Conservation (phyloP, 768 basidiomycete genomes). For the Pisolithus albus region DNA sequence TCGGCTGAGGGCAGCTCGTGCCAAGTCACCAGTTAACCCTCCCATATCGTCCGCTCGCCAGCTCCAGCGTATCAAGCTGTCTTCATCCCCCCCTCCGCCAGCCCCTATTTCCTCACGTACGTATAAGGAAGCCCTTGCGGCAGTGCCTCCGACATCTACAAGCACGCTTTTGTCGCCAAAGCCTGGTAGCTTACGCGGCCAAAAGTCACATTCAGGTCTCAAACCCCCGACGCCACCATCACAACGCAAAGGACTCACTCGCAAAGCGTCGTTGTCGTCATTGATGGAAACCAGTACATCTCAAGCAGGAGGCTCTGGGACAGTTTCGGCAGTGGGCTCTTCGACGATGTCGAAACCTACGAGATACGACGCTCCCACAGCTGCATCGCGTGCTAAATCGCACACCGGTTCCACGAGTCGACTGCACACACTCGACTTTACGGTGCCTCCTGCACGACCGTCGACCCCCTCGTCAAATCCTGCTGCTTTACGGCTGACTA, state of each 20-base stretch:
- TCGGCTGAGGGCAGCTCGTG: constrained; percentile 52
- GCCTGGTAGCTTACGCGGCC: constrained; percentile 69
- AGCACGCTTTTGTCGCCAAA: constrained; percentile 59
- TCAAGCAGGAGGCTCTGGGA: constrained; percentile 51
- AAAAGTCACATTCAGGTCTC: constrained; percentile 78
- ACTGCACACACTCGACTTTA: constrained; percentile 51
- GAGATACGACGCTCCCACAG: constrained; percentile 74
- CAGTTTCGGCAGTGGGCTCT: constrained; percentile 25
- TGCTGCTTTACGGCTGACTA: constrained; percentile 72
- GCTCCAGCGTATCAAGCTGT: constrained; percentile 58
- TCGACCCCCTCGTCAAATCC: constrained; percentile 76
- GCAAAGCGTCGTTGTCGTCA: constrained; percentile 76
- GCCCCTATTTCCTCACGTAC: constrained; percentile 44
- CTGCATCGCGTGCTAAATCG: constrained; percentile 71
- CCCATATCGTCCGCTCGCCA: constrained; percentile 66
- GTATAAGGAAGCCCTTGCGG: constrained; percentile 49
- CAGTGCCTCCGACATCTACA: constrained; percentile 42
- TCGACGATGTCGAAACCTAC: constrained; percentile 32
- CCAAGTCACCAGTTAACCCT: constrained; percentile 67
- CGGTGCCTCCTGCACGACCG: constrained; percentile 69
- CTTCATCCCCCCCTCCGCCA: constrained; percentile 62
- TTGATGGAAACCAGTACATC: constrained; percentile 55
- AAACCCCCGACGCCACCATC: constrained; percentile 70
- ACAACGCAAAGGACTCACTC: constrained; percentile 49
- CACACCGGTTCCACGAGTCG: constrained; percentile 62